These are phyloP conservation scores for Monilinia fructigena DNA, from an alignment of 2,329 filamentous ascomycete genomes.

Conservation along the genomic window DNA sequence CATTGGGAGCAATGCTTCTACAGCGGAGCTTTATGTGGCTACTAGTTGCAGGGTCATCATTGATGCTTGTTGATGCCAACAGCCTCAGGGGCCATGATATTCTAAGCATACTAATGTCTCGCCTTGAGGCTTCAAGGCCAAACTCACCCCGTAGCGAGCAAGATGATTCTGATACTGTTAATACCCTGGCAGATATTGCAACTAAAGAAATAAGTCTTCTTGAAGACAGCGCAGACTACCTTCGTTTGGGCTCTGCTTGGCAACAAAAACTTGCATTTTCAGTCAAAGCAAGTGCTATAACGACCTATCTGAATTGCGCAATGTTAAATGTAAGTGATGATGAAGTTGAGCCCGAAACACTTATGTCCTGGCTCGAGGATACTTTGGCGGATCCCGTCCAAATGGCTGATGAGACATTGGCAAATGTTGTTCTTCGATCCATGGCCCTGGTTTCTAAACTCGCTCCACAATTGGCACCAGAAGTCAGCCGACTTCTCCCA, in stretches of 20 bases:
- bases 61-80: slow-evolving; percentile 65
- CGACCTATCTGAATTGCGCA: slow-evolving; percentile 82
- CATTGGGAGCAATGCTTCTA: slow-evolving; percentile 86
- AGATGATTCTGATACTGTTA: slow-evolving; percentile 55
- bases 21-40: slow-evolving; percentile 87
- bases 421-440: slow-evolving; percentile 74
- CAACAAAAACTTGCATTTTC: slow-evolving; percentile 85
- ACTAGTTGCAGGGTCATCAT: slow-evolving; percentile 73
- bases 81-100: slow-evolving; percentile 61
- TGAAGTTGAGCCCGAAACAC: slow-evolving; percentile 71
- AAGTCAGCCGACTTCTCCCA: slow-evolving; percentile 75
- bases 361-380: slow-evolving; percentile 84
- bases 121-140: slow-evolving; percentile 43
- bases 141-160: slow-evolving; percentile 46
- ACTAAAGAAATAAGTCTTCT: slow-evolving; percentile 81
- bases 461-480: slow-evolving; percentile 69
- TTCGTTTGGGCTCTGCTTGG: slow-evolving; percentile 78
- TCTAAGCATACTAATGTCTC: slow-evolving; percentile 69
- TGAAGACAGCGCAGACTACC: slow-evolving; percentile 86
- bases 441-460: slow-evolving; percentile 79
- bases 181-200: slow-evolving; percentile 68
- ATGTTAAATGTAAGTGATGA: slow-evolving; percentile 70
- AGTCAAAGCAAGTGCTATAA: slow-evolving; percentile 78
- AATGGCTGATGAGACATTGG: slow-evolving; percentile 76
- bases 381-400: slow-evolving; percentile 75